A percentile compares a stretch with the other conserved stretches of the same genome.
Evolutionary conservation across 805 yeast genomes (phyloP).

Genomic region (Candida gorgasii): DNA sequence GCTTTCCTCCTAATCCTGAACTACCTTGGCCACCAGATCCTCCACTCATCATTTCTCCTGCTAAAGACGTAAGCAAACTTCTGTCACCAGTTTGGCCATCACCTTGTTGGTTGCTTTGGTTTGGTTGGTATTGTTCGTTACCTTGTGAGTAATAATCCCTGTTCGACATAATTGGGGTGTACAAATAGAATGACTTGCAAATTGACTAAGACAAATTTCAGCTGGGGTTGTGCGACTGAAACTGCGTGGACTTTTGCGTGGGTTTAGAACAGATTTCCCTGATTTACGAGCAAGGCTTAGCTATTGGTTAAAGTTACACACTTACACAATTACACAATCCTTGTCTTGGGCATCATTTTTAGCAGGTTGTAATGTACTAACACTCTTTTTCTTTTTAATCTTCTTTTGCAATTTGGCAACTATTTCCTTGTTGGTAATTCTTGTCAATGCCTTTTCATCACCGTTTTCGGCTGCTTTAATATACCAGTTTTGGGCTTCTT

Average conservation of each 20-base stretch:
- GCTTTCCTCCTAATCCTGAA: conserved; percentile 48
- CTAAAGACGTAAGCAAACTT: conserved; percentile 45
- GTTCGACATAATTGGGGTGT: conserved; percentile 13
- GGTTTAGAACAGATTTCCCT: too few relatives aligned
- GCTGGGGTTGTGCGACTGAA: too few relatives aligned
- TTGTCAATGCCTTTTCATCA: conserved; percentile 37
- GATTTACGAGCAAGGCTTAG: too few relatives aligned
- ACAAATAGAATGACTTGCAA: too few relatives aligned
- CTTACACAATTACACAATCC: conserved; percentile 41
- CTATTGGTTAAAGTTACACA: too few relatives aligned
- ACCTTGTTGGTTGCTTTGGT: conserved; percentile 17
- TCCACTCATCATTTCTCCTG: conserved; percentile 56
- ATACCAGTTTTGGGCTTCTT: conserved; percentile 73
- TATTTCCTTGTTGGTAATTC: conserved; percentile 33
- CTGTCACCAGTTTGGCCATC: conserved; percentile 30
- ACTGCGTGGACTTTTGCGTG: too few relatives aligned
- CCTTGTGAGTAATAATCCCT: conserved; percentile 42
- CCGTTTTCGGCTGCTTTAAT: conserved; percentile 65
- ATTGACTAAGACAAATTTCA: too few relatives aligned
- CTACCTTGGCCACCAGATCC: conserved; percentile 34
- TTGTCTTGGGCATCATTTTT: conserved; percentile 30
- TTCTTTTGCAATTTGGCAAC: conserved; percentile 32
- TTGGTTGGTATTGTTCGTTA: conserved; percentile 14
- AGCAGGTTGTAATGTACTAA: not conserved
- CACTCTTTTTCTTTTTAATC: conserved; percentile 25